phyloP scores from a whole-genome alignment of 306 rosid genomes.

The Acmispon strigosus region DNA sequence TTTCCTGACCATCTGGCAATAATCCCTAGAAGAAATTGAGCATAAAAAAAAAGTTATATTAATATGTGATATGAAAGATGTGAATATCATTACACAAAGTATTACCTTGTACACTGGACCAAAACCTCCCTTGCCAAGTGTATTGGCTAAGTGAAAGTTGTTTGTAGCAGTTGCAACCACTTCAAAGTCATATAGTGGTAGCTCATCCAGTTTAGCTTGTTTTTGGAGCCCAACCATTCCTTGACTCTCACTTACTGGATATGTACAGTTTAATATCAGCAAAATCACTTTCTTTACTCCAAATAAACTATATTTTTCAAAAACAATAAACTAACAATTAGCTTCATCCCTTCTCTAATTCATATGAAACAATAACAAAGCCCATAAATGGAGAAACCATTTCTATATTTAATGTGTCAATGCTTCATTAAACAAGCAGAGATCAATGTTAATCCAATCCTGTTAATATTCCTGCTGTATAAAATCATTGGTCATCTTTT shows the following conservation, averaged over 20 bases:
- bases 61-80: not conserved
- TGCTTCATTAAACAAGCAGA: not conserved
- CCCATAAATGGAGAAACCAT: not conserved
- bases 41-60: not conserved
- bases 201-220: slow-evolving; percentile 33
- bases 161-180: slow-evolving; percentile 37
- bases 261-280: not conserved
- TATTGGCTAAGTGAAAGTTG: slow-evolving; percentile 20
- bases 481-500: no score
- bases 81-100: not conserved
- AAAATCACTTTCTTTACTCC: not conserved
- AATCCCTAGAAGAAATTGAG: slow-evolving; percentile 9
- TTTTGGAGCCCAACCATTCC: not conserved
- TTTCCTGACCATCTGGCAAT: slow-evolving; percentile 33
- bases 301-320: not conserved
- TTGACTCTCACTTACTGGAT: slow-evolving; percentile 8
- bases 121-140: slow-evolving; percentile 32
- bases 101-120: slow-evolving; percentile 34
- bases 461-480: no score
- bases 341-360: not conserved
- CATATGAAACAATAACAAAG: not conserved
- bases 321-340: not conserved
- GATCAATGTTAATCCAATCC: not conserved
- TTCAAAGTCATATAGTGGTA: slow-evolving; percentile 29
- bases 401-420: not conserved